These are phyloP conservation scores for Xylaria arbuscula DNA, from an alignment of 2,329 filamentous ascomycete genomes.

Conservation along the genomic window DNA sequence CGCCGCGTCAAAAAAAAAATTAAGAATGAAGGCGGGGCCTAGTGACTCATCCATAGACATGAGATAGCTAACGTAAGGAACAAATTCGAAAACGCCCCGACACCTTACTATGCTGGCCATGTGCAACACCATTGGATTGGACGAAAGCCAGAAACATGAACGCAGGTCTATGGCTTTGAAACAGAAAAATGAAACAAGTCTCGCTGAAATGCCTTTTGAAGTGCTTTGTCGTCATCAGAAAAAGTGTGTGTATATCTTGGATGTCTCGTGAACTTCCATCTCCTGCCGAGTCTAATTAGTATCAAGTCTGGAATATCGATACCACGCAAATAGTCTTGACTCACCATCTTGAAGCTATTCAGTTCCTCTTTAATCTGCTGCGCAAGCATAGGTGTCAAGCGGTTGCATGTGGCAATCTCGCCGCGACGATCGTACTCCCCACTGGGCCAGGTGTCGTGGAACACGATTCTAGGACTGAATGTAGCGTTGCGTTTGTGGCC, in stretches of 20 bases:
- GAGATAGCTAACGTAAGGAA: conserved; percentile 46
- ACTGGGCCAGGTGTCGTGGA: conserved; percentile 95
- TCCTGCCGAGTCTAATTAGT: conserved; percentile 73
- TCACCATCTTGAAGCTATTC: conserved; percentile 99
- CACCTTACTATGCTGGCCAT: conserved; percentile 69
- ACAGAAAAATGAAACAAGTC: conserved; percentile 39
- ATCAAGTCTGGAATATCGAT: neutral
- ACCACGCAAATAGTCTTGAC: conserved; percentile 47
- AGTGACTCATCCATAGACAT: conserved; percentile 38
- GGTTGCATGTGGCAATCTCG: conserved; percentile 97
- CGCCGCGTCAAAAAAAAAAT: conserved; percentile 36
- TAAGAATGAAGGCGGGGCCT: conserved; percentile 42
- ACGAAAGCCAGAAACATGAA: conserved; percentile 65
- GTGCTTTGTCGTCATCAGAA: conserved; percentile 74
- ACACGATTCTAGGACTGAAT: conserved; percentile 93
- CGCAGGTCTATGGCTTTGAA: conserved; percentile 49
- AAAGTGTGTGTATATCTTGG: conserved; percentile 99
- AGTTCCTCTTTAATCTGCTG: conserved; percentile 99
- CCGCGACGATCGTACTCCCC: conserved; percentile 96
- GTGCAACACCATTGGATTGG: conserved; percentile 62
- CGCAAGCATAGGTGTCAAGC: conserved; percentile 93
- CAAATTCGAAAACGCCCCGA: conserved; percentile 62
- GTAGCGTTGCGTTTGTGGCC: conserved; percentile 68
- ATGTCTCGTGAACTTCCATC: conserved; percentile 99
- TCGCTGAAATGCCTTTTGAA: conserved; percentile 47